phyloP scores from a whole-genome alignment of 2,329 filamentous ascomycete genomes.

The Epichloe elymi region DNA sequence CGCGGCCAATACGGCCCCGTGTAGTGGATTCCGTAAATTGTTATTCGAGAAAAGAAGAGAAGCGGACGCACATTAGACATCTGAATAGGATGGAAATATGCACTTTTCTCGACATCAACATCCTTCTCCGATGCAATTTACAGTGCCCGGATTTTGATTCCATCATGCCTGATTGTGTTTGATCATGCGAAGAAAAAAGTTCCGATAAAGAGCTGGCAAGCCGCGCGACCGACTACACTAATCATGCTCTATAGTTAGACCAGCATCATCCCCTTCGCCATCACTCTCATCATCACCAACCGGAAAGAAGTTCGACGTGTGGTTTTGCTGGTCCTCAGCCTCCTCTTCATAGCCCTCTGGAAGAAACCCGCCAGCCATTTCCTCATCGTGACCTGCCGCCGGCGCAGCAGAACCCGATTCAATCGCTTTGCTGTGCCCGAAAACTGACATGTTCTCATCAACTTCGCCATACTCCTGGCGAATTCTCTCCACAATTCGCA shows the following conservation, averaged over 20 bases:
- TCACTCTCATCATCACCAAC: slow-evolving; percentile 30
- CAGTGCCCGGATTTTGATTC: too few relatives aligned
- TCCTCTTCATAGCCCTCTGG: slow-evolving; percentile 42
- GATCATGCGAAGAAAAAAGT: too few relatives aligned
- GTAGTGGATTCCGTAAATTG: too few relatives aligned
- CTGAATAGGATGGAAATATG: too few relatives aligned
- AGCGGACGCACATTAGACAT: too few relatives aligned
- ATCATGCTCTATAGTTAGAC: slow-evolving; percentile 21
- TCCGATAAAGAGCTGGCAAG: background rate
- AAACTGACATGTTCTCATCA: slow-evolving; percentile 36
- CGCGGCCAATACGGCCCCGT: too few relatives aligned
- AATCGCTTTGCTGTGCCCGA: slow-evolving; percentile 33
- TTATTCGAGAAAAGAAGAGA: too few relatives aligned
- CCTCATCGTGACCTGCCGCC: slow-evolving; percentile 26
- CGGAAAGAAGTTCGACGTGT: slow-evolving; percentile 36
- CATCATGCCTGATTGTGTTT: too few relatives aligned
- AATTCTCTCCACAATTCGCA: slow-evolving; percentile 70
- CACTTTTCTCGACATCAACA: too few relatives aligned
- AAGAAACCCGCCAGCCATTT: slow-evolving; percentile 48
- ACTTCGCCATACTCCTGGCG: slow-evolving; percentile 61
- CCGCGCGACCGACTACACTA: background rate
- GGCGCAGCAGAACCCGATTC: slow-evolving; percentile 7
- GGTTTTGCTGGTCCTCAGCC: slow-evolving; percentile 22
- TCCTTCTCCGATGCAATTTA: background rate
- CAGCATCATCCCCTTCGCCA: slow-evolving; percentile 20